Base-by-base conservation (phyloP, 495 filamentous ascomycete species). In the Neurospora sp. region DNA sequence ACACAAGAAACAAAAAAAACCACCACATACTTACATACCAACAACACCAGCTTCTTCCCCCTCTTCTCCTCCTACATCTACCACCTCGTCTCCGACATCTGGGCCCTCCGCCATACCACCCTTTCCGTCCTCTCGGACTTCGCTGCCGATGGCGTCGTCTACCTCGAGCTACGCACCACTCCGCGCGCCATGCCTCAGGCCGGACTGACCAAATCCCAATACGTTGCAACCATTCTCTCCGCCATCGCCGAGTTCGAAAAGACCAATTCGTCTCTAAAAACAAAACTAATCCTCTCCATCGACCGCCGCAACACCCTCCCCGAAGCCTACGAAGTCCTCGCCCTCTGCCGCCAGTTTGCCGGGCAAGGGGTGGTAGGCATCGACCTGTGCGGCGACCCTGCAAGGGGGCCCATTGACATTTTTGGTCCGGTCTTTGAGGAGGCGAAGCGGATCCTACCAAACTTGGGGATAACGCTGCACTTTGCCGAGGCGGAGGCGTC, bases 161-260 rank as follows among this genome's bases (percentile, higher is more conserved):
- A 96, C 76, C 85, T 94, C 39, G 93, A 96, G 76, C 87, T 96
- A 6, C 89, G 93, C 38, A 94, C 93, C 6, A 96, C 93, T 4
- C 93, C 93, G 4, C 87, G 93, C 45, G 83, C 86, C 8, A 85
- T 89, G 38, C 84, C 87, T 3, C 74, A 76, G 17, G 83, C 82
- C 16, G 79, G 80, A 35, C 79, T 93, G 17, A 87, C 89, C 16
- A 88, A 88, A 74, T 83, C 83, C 12, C 81, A 83, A 68, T 96
- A 96, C 80, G 83, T 95, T 44, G 71, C 81, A n/a, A 86, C 87
- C 3, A 84, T 95, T 41, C 86, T 95, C 1, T 76, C 78, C 22
- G 82, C 86, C 70, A 90, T 95, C 40, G 73, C 83, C 9, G 75
- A 77, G 10, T 90, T 88, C 75, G 79, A 82, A 39, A 68, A 69